Conservation (phyloP, 1,284 basidiomycete genomes). For the Ganoderma lucidum region DNA sequence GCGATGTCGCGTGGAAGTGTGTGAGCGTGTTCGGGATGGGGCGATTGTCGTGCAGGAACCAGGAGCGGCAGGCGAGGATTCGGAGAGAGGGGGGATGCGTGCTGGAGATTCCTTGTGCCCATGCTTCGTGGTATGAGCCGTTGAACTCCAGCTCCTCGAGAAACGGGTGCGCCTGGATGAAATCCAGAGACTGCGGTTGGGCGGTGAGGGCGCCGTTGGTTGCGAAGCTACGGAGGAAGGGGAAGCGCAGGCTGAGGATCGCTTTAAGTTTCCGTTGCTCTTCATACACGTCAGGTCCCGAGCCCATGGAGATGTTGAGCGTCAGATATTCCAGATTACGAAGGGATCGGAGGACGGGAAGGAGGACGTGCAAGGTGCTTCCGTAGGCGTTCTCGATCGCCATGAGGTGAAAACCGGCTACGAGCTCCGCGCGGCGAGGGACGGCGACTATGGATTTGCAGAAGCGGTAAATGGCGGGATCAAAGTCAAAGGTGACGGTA, state of each 20-base stretch:
- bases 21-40: slow-evolving; percentile 6
- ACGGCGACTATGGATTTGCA: not conserved
- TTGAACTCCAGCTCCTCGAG: slow-evolving; percentile 12
- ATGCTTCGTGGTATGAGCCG: not conserved
- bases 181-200: not conserved
- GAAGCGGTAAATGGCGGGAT: slow-evolving; percentile 1
- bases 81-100: not conserved
- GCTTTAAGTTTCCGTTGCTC: not conserved
- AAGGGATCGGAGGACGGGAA: not conserved
- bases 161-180: not conserved
- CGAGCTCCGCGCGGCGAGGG: not conserved
- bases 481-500: slow-evolving; percentile 2
- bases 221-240: slow-evolving; percentile 10
- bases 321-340: slow-evolving; percentile 4
- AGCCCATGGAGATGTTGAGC: slow-evolving; percentile 1
- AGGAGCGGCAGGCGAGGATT: not conserved
- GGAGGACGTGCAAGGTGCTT: not conserved
- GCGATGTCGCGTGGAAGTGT: slow-evolving; percentile 4
- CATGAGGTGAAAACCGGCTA: slow-evolving; percentile 2
- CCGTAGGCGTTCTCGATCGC: not conserved
- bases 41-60: not conserved
- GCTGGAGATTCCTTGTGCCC: not conserved
- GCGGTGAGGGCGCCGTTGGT: not conserved
- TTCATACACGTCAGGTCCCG: not conserved
- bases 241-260: slow-evolving; percentile 4